Percentiles rank a stretch among this genome's conserved stretches.
These are phyloP conservation scores for Apiotrichum porosum DNA, from an alignment of 1,284 basidiomycete genomes.

Conservation along the genomic window DNA sequence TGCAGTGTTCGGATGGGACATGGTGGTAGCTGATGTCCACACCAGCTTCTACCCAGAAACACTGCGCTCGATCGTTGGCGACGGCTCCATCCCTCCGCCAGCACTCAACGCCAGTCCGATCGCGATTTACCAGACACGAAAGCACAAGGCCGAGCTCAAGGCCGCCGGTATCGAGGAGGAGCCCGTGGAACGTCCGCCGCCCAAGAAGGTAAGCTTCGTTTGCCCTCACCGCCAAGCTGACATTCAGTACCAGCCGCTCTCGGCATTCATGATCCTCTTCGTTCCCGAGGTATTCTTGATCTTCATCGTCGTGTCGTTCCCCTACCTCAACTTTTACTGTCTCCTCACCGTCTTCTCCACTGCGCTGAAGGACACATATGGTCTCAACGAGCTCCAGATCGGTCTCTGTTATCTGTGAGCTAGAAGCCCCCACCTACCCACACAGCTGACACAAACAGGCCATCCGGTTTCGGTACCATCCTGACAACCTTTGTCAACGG, in stretches of 20 bases:
- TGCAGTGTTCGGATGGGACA: not conserved
- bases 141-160: slow-evolving; percentile 19
- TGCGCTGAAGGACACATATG: slow-evolving; percentile 38
- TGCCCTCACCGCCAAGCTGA: not conserved
- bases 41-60: slow-evolving; percentile 44
- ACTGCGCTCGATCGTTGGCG: slow-evolving; percentile 44
- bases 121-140: slow-evolving; percentile 21
- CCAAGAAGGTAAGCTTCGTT: slow-evolving; percentile 21
- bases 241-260: slow-evolving; percentile 37
- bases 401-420: slow-evolving; percentile 47
- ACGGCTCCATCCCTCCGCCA: slow-evolving; percentile 46
- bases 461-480: slow-evolving; percentile 39
- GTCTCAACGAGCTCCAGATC: slow-evolving; percentile 42
- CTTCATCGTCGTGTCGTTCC: slow-evolving; percentile 36
- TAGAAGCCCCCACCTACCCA: not conserved
- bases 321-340: slow-evolving; percentile 46
- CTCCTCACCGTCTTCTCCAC: slow-evolving; percentile 39
- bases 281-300: slow-evolving; percentile 41
- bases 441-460: too few species aligned
- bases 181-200: slow-evolving; percentile 27
- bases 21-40: not conserved
- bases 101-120: slow-evolving; percentile 32
- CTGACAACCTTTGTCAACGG: slow-evolving; percentile 36
- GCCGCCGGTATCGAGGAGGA: slow-evolving; percentile 20
- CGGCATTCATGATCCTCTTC: slow-evolving; percentile 40